Percentiles rank a stretch among this genome's conserved stretches.
Conservation (phyloP, 441 rosid genomes). For the Populus hybrid region DNA sequence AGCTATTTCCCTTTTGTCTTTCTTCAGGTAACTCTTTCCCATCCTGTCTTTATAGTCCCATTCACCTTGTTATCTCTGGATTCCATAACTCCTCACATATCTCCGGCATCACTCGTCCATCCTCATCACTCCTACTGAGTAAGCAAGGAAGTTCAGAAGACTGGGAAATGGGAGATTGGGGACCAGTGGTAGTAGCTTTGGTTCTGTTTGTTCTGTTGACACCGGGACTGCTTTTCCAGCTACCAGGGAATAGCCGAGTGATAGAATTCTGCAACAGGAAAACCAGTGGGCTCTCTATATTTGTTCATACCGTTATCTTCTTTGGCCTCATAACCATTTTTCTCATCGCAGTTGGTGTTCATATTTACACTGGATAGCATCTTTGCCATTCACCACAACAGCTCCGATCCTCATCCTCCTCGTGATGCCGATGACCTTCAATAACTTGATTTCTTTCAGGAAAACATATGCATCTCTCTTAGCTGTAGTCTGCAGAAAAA, state of each 20-base stretch:
- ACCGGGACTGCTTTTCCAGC: slow-evolving; percentile 36
- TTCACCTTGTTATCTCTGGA: neutral
- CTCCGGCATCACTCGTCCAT: neutral
- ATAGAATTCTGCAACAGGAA: slow-evolving; percentile 57
- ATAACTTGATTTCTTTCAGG: no score
- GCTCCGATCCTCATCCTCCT: no score
- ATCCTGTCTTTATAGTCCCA: neutral
- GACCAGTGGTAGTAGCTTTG: slow-evolving; percentile 37
- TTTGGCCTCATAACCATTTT: slow-evolving; percentile 61
- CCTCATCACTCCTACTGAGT: no score
- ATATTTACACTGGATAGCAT: slow-evolving; percentile 42
- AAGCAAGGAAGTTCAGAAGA: no score
- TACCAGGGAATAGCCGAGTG: slow-evolving; percentile 23
- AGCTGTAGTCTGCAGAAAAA: no score
- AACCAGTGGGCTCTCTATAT: slow-evolving; percentile 57
- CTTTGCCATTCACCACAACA: neutral
- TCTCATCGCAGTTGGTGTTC: slow-evolving; percentile 58
- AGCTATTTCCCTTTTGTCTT: no score
- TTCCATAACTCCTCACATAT: neutral
- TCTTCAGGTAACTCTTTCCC: no score
- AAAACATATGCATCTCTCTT: no score
- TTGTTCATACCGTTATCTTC: slow-evolving; percentile 60
- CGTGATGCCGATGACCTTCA: no score
- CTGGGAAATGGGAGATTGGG: slow-evolving; percentile 50
- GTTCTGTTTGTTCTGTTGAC: slow-evolving; percentile 54